phyloP scores from a whole-genome alignment of 2,329 filamentous ascomycete genomes.

The Aureobasidium sp. region DNA sequence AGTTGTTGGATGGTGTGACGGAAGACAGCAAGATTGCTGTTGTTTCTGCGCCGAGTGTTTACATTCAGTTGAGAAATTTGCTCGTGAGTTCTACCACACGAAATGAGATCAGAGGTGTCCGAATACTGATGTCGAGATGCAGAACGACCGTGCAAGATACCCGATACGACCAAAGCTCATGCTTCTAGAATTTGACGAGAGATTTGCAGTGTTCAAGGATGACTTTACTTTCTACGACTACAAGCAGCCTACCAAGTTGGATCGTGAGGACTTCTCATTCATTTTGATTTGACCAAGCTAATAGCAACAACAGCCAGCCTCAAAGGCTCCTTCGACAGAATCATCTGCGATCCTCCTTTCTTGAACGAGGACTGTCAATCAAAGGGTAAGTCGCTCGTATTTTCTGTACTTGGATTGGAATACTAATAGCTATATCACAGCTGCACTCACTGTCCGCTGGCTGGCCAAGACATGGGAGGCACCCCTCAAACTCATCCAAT shows the following conservation, averaged over 20 bases:
- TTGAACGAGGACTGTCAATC: conserved; percentile 73
- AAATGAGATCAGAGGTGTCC: not conserved
- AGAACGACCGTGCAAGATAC: conserved; percentile 12
- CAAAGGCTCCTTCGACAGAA: conserved; percentile 56
- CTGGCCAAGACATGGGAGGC: conserved; percentile 45
- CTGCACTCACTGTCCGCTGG: conserved; percentile 67
- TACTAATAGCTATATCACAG: conserved; percentile 31
- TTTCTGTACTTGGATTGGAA: not conserved
- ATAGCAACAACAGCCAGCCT: conserved; percentile 37
- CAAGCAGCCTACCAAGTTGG: conserved; percentile 56
- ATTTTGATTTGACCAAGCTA: not conserved
- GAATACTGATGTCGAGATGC: not conserved
- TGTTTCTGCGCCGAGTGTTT: conserved; percentile 67
- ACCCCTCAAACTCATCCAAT: conserved; percentile 49
- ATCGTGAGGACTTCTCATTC: conserved; percentile 32
- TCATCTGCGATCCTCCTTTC: conserved; percentile 73
- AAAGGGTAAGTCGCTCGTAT: conserved; percentile 44
- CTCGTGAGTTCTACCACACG: conserved; percentile 37
- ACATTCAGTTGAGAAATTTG: conserved; percentile 66
- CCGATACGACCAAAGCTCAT: conserved; percentile 47
- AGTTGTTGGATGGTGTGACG: conserved; percentile 55
- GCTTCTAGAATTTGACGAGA: conserved; percentile 64
- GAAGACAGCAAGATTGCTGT: conserved; percentile 54
- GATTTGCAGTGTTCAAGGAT: conserved; percentile 65
- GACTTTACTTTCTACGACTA: conserved; percentile 74